Conservation (phyloP, 495 filamentous ascomycete species). For the Annulohypoxylon bovei region DNA sequence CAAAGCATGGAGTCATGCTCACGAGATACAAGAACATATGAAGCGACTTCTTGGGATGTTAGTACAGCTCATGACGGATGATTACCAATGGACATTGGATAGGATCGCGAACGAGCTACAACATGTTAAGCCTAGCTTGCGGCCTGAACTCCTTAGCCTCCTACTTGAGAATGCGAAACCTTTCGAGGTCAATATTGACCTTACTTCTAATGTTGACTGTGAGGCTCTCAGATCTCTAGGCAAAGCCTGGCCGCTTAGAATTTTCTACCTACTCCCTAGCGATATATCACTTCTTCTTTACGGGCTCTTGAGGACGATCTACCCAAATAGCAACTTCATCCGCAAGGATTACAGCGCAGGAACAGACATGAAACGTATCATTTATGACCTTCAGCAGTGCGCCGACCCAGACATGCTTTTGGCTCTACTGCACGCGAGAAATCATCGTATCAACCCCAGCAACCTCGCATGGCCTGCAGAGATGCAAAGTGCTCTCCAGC, state of each 20-base stretch:
- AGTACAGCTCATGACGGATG: not conserved
- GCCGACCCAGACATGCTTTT: conserved; percentile 7
- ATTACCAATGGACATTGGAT: not conserved
- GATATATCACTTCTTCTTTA: conserved; percentile 5
- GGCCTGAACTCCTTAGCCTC: conserved; percentile 6
- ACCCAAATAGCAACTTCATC: conserved; percentile 2
- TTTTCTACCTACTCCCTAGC: conserved; percentile 20
- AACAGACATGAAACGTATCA: not conserved
- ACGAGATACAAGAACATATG: not conserved
- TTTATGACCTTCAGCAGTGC: not conserved
- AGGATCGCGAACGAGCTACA: not conserved
- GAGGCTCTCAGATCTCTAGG: not conserved
- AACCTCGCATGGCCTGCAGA: not conserved
- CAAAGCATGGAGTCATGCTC: conserved; percentile 14
- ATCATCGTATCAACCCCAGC: not conserved
- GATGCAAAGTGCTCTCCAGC: conserved; percentile 3
- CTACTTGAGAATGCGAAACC: not conserved
- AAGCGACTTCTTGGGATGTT: not conserved
- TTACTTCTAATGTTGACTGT: not conserved
- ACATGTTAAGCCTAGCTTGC: not conserved
- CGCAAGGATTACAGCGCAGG: not conserved
- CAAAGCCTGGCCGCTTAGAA: not conserved
- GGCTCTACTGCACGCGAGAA: conserved; percentile 7
- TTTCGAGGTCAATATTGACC: not conserved
- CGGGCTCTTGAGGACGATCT: not conserved